Evolutionary conservation across 192 early-diverging fungal species (phyloP), one percentile per base, ranked within the genome.

Genomic region (Obelidium mucronatum): DNA sequence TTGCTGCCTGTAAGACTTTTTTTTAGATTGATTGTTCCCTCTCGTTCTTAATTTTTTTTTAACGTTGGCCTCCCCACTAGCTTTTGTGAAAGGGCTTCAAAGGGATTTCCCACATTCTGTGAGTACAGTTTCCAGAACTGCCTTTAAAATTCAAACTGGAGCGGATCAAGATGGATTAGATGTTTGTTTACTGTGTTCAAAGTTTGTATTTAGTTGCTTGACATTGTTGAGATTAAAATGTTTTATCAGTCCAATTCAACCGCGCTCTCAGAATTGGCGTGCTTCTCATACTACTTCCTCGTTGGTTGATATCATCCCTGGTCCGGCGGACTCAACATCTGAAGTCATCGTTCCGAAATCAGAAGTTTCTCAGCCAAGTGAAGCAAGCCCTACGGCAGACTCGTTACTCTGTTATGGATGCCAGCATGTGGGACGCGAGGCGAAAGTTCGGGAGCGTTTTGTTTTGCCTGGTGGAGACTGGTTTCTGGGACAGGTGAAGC

Each of bases 81-180:
- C 73, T 1, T 96, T 97, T 74, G 90, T 97, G 51, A 84, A 89
- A 0, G 90, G 88, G 1, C 84, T 97, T 19, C 92, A 95, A 58
- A 83, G 83, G 6, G 93, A 92, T 60, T 97, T 94, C 76, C 89
- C 93, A 1, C 93, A 94, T 6, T 96, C 94, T 1, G 93, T 92
- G 2, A 89, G 89, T 34, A 97, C 95, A 0, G 90, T 97, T 11
- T 87, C 89, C 35, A 85, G 94, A 40, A 97, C 96, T 0, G 92
- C 90, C 36, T 84, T 86, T 35, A 96, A 95, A 75, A 78, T 96
- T 34, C 87, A 87, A 63, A 83, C 90, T 22, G 82, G 82, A 4
- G 83, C 84, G 31, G 84, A 82, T 15, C 76, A 79, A n/a, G 66
- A 84, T 60, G 82, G 81, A 2, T 39, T 77, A 1, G 72, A 78